A percentile compares a stretch with the other conserved stretches of the same genome.
Evolutionary conservation across 2,329 filamentous ascomycete genomes (phyloP).

Genomic region (Tolypocladium cylindrosporum): DNA sequence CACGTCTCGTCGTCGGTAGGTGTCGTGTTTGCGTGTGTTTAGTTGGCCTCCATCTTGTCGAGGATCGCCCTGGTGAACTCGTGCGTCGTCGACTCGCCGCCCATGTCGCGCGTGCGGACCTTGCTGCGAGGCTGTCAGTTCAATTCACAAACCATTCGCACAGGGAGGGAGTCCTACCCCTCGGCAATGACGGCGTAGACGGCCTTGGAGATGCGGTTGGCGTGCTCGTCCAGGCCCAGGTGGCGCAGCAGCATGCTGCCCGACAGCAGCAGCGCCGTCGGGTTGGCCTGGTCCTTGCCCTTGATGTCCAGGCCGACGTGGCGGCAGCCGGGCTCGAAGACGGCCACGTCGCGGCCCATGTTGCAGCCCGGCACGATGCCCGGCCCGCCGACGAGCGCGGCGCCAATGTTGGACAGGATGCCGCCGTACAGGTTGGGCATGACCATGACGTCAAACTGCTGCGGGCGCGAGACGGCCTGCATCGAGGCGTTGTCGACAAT

Average conservation of each 20-base stretch:
- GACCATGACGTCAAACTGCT: conserved; percentile 99
- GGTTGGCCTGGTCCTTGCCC: conserved; percentile 99
- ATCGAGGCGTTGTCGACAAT: conserved; percentile 99
- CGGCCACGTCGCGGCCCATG: conserved; percentile 96
- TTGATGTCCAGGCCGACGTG: conserved; percentile 99
- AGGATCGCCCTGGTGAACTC: conserved; percentile 93
- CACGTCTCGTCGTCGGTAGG: conserved; percentile 4
- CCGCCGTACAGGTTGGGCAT: conserved; percentile 99
- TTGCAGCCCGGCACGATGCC: conserved; percentile 98
- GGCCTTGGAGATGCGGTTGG: conserved; percentile 93
- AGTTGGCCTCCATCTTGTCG: conserved; percentile 82
- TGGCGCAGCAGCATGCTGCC: conserved; percentile 96
- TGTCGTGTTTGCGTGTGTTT: conserved; percentile 19
- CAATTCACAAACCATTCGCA: neutral
- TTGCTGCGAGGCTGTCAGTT: conserved; percentile 50
- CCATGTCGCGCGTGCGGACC: conserved; percentile 90
- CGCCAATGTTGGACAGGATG: conserved; percentile 97
- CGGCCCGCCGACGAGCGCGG: conserved; percentile 90
- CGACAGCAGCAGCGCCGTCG: conserved; percentile 87
- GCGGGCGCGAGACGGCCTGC: conserved; percentile 92
- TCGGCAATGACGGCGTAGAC: conserved; percentile 72
- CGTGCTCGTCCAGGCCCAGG: conserved; percentile 93
- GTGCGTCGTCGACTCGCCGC: conserved; percentile 78
- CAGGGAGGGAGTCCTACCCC: conserved; percentile 48
- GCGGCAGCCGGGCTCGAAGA: conserved; percentile 98